Evolutionary conservation across 163 green algal species (phyloP), one percentile per base, ranked within the genome.

Genomic region (Smithsoniella earleae): DNA sequence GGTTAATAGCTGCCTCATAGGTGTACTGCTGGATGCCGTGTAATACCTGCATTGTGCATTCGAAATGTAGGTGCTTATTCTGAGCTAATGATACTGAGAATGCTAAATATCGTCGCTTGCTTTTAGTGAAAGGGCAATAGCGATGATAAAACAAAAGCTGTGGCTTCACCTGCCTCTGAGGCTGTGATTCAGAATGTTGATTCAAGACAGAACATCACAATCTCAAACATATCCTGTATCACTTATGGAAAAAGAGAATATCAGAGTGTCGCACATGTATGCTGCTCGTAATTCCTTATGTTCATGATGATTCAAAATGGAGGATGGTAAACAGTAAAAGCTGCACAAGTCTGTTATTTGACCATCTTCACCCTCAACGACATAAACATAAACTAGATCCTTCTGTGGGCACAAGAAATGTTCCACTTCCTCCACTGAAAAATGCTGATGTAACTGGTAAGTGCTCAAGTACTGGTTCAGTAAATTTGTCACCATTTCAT

Each of bases 1-100:
- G 1, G 83, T 80, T 82, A 98, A 88, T 13, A 99, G 83, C 75
- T 95, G 76, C 37, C 77, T 46, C 58, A 95, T 78, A 2, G 86
- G 83, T 36, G 81, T 83, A 6, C 78, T 76, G 2, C 78, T 86
- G 3, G 91, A 66, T 27, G 94, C 88, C 44, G 87, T 96, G 84
- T 98, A 98, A 81, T 94, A 98, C 78, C 89, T 90, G 83, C 96
- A 99, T 2, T 93, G 94, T 0, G 94, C 94, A n/a, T n/a, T n/a
- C n/a, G n/a, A n/a, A n/a, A n/a, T n/a, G n/a, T n/a, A n/a, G n/a
- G n/a, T n/a, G n/a, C n/a, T n/a, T n/a, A n/a, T n/a, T n/a, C n/a
- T n/a, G n/a, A n/a, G n/a, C n/a, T n/a, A n/a, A n/a, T n/a, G n/a
- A n/a, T n/a, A n/a, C n/a, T n/a, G n/a, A n/a, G n/a, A n/a, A n/a